Evolutionary conservation across 495 filamentous ascomycete species (phyloP).

Genomic region (Ascodesmis nigricans): DNA sequence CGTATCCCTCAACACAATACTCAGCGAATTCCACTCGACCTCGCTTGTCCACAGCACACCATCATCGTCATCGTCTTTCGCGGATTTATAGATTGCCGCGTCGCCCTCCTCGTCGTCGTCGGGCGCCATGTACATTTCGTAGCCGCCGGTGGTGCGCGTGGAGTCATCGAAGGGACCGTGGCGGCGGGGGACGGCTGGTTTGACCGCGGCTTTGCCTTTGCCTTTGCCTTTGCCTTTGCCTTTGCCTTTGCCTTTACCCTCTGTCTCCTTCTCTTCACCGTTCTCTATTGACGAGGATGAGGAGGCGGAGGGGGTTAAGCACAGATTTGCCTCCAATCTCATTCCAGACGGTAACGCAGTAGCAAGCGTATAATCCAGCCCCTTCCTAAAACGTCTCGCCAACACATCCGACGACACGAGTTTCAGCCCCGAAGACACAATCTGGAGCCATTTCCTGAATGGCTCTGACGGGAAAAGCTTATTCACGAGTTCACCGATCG

Average conservation of each 20-base stretch:
- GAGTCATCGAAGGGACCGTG: constrained; percentile 15
- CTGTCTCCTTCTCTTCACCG: constrained; percentile 45
- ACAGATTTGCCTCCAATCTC: constrained; percentile 66
- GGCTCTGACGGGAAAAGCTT: constrained; percentile 58
- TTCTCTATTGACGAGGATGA: constrained; percentile 52
- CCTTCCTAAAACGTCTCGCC: constrained; percentile 63
- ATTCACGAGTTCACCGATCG: constrained; percentile 53
- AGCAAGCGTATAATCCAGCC: constrained; percentile 79
- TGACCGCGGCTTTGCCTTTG: constrained; percentile 18
- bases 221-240: constrained; percentile 24
- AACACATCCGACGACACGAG: constrained; percentile 45
- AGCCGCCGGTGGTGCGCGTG: constrained; percentile 17
- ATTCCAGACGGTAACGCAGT: constrained; percentile 45
- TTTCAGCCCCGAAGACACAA: constrained; percentile 49
- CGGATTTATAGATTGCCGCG: constrained; percentile 59
- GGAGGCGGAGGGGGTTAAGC: constrained; percentile 76
- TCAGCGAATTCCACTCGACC: constrained; percentile 73
- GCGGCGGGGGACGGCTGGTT: constrained; percentile 7
- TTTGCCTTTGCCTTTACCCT: constrained; percentile 28
- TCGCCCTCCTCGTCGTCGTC: constrained; percentile 31
- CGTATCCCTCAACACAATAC: constrained; percentile 67
- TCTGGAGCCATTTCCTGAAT: constrained; percentile 76
- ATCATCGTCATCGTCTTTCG: constrained; percentile 51
- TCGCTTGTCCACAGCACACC: constrained; percentile 77
- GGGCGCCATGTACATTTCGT: constrained; percentile 22